Percentiles rank a stretch among this genome's conserved stretches.
Evolutionary conservation across 805 yeast species (phyloP).

Genomic region (Saccharomycopsis sp.): DNA sequence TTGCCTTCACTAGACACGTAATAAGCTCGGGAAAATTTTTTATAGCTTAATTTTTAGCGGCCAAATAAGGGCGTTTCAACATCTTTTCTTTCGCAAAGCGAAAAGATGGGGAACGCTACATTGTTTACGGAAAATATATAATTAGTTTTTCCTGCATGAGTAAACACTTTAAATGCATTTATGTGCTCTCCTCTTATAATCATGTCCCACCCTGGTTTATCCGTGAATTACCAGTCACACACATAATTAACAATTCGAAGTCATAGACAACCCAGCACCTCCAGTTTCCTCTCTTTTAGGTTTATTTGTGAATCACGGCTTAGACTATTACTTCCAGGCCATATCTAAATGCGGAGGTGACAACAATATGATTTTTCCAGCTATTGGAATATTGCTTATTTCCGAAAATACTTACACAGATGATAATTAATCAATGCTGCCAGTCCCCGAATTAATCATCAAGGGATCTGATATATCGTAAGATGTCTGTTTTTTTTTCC

Average conservation of each 20-base stretch:
- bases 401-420: background rate
- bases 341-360: background rate
- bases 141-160: background rate
- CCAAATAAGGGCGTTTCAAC: background rate
- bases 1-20: background rate
- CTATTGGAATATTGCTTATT: background rate
- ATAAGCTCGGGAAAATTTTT: background rate
- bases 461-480: background rate
- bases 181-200: slow-evolving; percentile 1
- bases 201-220: slow-evolving; percentile 2
- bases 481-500: background rate
- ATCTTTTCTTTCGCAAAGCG: no score
- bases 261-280: background rate
- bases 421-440: background rate
- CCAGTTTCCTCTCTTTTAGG: background rate
- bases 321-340: background rate
- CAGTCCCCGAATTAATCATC: background rate
- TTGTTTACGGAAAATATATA: background rate
- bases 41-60: background rate
- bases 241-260: background rate
- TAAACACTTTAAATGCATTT: background rate
- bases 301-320: background rate
- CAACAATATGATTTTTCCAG: background rate
- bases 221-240: background rate
- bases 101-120: background rate